Percentiles rank a stretch among this genome's conserved stretches.
phyloP scores from a whole-genome alignment of 2,329 filamentous ascomycete species.

The Diaporthe helianthi region DNA sequence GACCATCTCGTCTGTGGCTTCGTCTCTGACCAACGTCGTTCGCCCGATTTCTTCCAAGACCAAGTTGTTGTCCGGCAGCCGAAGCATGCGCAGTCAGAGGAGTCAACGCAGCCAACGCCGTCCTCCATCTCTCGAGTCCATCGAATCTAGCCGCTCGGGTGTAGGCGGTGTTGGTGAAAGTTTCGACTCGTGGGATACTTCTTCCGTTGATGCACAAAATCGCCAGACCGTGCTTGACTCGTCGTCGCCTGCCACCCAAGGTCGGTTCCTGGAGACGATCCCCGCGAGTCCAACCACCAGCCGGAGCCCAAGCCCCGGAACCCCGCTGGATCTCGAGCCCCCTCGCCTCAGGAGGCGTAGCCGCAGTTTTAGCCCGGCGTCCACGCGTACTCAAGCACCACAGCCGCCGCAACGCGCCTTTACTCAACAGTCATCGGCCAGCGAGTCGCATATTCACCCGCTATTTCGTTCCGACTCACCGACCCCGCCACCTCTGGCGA shows the following conservation, averaged over 20 bases:
- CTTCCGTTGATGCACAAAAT: conserved; percentile 67
- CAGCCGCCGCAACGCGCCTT: conserved; percentile 43
- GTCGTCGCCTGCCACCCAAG: conserved; percentile 51
- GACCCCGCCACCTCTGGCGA: conserved; percentile 68
- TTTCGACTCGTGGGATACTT: conserved; percentile 80
- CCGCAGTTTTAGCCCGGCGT: conserved; percentile 59
- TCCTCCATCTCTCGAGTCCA: conserved; percentile 57
- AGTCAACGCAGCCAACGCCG: conserved; percentile 42
- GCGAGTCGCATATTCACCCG: conserved; percentile 77
- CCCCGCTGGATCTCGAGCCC: conserved; percentile 62
- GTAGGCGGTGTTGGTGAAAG: conserved; percentile 59
- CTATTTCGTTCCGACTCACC: conserved; percentile 78
- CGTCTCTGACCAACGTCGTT: conserved; percentile 55
- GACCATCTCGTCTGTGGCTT: conserved; percentile 55
- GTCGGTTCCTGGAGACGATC: conserved; percentile 72
- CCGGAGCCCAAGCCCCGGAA: conserved; percentile 69
- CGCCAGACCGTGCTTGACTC: conserved; percentile 63
- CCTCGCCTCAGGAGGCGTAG: conserved; percentile 51
- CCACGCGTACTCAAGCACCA: conserved; percentile 40
- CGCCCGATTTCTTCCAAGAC: conserved; percentile 65
- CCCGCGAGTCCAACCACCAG: conserved; percentile 70
- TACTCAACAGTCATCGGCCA: conserved; percentile 47
- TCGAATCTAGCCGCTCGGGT: conserved; percentile 44
- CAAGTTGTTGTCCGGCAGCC: conserved; percentile 55
- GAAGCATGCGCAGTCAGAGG: conserved; percentile 40